Conservation (phyloP, 805 yeast genomes). For the Peterozyma toletana region DNA sequence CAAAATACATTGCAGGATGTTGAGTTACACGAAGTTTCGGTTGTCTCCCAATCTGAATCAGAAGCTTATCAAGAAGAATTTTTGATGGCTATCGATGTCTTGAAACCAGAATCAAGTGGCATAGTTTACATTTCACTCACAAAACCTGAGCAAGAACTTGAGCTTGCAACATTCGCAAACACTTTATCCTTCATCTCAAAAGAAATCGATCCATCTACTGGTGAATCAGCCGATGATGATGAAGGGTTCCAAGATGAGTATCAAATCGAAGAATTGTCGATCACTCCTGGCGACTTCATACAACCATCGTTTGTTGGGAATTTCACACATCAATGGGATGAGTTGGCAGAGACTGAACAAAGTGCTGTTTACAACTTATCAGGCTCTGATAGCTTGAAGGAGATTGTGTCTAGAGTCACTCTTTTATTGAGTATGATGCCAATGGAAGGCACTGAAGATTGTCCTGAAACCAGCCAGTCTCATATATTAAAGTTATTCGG, state of each 20-base stretch:
- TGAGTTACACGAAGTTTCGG: constrained; percentile 70
- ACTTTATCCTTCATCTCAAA: constrained; percentile 67
- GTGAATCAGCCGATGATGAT: constrained; percentile 56
- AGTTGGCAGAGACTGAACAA: constrained; percentile 49
- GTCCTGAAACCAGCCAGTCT: constrained; percentile 45
- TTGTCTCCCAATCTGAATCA: constrained; percentile 59
- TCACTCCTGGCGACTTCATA: constrained; percentile 77
- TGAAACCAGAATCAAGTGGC: constrained; percentile 66
- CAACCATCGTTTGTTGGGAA: constrained; percentile 71
- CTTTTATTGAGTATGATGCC: constrained; percentile 57
- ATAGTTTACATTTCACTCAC: constrained; percentile 72
- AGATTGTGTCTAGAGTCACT: constrained; percentile 48
- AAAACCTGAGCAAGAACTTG: constrained; percentile 34
- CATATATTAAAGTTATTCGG: constrained; percentile 82
- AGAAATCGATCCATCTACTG: constrained; percentile 72
- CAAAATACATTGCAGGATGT: constrained; percentile 79
- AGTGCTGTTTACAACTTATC: constrained; percentile 62
- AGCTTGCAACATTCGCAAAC: constrained; percentile 45
- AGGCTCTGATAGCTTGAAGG: constrained; percentile 34
- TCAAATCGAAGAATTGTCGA: constrained; percentile 72
- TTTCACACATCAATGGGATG: constrained; percentile 70
- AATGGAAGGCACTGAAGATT: constrained; percentile 64
- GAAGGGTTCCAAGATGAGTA: constrained; percentile 94
- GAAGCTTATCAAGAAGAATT: constrained; percentile 58
- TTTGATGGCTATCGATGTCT: constrained; percentile 63